Evolutionary conservation across 805 yeast species (phyloP), one percentile per base, ranked within the genome.

Genomic region (Tetrapisispora taiwanensis): DNA sequence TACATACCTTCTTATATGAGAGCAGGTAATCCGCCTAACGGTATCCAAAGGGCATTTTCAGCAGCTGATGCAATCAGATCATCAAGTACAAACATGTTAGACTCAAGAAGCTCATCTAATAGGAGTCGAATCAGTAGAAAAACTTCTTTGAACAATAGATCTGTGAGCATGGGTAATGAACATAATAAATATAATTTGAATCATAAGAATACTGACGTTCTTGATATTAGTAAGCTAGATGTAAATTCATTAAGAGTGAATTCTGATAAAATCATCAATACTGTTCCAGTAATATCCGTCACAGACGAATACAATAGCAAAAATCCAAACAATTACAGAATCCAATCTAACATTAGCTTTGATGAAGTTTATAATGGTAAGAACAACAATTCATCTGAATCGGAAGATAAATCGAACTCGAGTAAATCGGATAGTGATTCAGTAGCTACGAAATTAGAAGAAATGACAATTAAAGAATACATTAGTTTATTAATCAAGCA

Each of bases 271-370:
- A 32, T 54, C 17, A 49, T 58, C 6, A 49, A 50, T 28, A 41
- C 53, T 13, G 42, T 56, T 7, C 60, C 60, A 8, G 46, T 50
- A 6, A 56, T 56, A 15, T 54, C 59, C 9, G 50, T 56, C 3
- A 56, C 60, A 2, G 60, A 52, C 36, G 50, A 50, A 35, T 30
- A 51, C 15, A 52, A 47, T 27, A 46, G 55, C 3, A 47, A 48
- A 17, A 38, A 47, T 42, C 41, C 49, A 14, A 46, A 51, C 17
- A 46, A 54, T 15, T 38, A 54, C 12, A 54, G 48, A 36, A 36
- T 43, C n/a, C 60, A 56, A 42, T 56, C 60, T 9, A 56, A 56
- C 37, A 46, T 56, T 15, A 27, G 43, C 15, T 44, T 50, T 13
- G 58, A 56, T 41, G 52, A 48, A 27, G 47, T 50, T 9, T 54